These are phyloP conservation scores for Fimicolochytrium jonesii DNA, from an alignment of 192 early-diverging fungal genomes.

Conservation along the genomic window DNA sequence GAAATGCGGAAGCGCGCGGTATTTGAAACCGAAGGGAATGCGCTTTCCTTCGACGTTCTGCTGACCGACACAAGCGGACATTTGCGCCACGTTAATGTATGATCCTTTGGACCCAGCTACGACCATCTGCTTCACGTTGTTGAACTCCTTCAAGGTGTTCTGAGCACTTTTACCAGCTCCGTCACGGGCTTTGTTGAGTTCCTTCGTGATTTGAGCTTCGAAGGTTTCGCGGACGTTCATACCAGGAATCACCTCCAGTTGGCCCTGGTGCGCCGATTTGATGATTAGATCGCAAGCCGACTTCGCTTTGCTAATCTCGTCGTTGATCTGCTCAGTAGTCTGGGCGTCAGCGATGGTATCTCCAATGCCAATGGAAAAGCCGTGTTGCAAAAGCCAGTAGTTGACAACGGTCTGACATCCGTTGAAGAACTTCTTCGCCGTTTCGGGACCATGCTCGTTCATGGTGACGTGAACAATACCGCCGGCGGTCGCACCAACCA, in stretches of 20 bases:
- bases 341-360: constrained; percentile 88
- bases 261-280: constrained; percentile 73
- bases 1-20: constrained; percentile 95
- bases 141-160: constrained; percentile 77
- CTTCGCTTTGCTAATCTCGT: constrained; percentile 71
- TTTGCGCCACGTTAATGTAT: constrained; percentile 95
- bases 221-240: constrained; percentile 92
- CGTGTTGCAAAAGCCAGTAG: constrained; percentile 90
- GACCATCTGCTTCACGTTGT: constrained; percentile 97
- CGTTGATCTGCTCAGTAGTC: constrained; percentile 76
- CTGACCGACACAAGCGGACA: constrained; percentile 98
- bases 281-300: constrained; percentile 77
- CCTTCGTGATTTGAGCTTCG: constrained; percentile 81
- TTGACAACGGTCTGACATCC: constrained; percentile 90
- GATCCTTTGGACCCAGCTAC: constrained; percentile 95
- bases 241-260: constrained; percentile 79
- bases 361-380: constrained; percentile 96
- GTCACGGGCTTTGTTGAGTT: constrained; percentile 87
- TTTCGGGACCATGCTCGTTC: constrained; percentile 87
- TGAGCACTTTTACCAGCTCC: constrained; percentile 83
- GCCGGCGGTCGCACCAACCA: constrained; percentile 79
- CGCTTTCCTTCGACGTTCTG: constrained; percentile 99
- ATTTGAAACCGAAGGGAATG: constrained; percentile 94
- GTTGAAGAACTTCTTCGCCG: constrained; percentile 86
- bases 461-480: constrained; percentile 94